These are phyloP conservation scores for Blastomyces gilchristii DNA, from an alignment of 2,329 filamentous ascomycete species.

Conservation along the genomic window DNA sequence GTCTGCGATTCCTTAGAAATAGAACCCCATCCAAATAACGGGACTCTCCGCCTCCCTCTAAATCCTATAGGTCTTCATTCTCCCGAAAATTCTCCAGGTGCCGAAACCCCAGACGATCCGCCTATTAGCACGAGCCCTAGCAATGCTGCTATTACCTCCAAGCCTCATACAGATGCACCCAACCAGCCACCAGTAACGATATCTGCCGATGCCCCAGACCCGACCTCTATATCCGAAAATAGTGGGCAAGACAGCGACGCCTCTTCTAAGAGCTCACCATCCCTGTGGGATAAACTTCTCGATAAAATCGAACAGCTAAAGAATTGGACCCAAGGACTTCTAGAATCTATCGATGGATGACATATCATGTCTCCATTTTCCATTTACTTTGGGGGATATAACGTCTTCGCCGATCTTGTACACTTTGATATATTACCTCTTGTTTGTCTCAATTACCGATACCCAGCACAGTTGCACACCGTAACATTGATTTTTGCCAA, in stretches of 20 bases:
- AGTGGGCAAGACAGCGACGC: constrained; percentile 16
- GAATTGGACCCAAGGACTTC: constrained; percentile 27
- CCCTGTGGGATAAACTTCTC: constrained; percentile 28
- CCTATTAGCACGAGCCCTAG: constrained; percentile 14
- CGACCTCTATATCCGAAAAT: neutral
- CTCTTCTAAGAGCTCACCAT: constrained; percentile 17
- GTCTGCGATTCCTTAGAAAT: constrained; percentile 79
- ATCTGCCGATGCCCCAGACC: neutral
- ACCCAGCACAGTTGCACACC: neutral
- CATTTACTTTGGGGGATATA: neutral
- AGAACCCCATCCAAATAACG: constrained; percentile 68
- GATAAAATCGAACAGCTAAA: constrained; percentile 28
- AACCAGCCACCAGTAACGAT: neutral
- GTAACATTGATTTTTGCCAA: neutral
- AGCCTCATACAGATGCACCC: neutral
- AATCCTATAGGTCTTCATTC: constrained; percentile 37
- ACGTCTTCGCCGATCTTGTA: neutral
- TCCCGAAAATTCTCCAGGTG: constrained; percentile 26
- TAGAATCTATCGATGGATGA: neutral
- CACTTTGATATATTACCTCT: neutral
- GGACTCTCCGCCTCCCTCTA: constrained; percentile 54
- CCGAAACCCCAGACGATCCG: constrained; percentile 28
- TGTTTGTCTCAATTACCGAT: neutral
- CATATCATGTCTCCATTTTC: neutral
- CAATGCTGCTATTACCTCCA: constrained; percentile 10